Conservation (phyloP, 768 basidiomycete species). For the Candolleomyces aberdarensis region DNA sequence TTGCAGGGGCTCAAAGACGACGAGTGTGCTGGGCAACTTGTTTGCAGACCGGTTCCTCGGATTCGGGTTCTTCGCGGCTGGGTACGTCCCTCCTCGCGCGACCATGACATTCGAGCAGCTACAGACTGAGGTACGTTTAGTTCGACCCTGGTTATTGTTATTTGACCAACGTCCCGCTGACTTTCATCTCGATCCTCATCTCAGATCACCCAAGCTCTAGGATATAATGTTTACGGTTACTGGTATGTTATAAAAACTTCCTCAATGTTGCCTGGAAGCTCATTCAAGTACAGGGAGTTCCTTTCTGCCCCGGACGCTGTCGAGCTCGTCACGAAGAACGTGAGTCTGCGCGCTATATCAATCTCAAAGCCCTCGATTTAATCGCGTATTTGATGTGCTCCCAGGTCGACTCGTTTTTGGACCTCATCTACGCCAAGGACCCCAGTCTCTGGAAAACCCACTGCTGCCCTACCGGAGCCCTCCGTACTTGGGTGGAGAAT, state of each 20-base stretch:
- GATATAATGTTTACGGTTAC: slow-evolving; percentile 2
- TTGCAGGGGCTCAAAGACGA: slow-evolving; percentile 35
- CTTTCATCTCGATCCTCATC: background rate
- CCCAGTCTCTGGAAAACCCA: background rate
- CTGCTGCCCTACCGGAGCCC: background rate
- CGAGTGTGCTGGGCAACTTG: slow-evolving; percentile 35
- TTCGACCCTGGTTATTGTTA: background rate
- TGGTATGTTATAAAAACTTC: background rate
- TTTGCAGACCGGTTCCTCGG: slow-evolving; percentile 37
- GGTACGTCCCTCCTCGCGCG: slow-evolving; percentile 27
- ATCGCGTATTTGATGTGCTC: background rate
- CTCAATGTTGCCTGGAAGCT: background rate
- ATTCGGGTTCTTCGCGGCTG: slow-evolving; percentile 37
- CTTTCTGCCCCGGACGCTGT: slow-evolving; percentile 1
- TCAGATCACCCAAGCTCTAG: background rate
- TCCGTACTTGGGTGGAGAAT: background rate
- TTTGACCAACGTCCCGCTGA: slow-evolving; percentile 4
- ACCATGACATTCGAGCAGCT: background rate
- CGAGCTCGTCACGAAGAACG: background rate
- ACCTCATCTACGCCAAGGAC: background rate
- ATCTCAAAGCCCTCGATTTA: background rate
- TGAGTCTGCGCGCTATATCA: background rate
- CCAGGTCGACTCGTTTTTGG: slow-evolving; percentile 2
- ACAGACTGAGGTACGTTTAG: background rate
- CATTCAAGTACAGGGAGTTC: background rate